Evolutionary conservation across 2,329 filamentous ascomycete species (phyloP), one percentile per base, ranked within the genome.

Genomic region (Colletotrichum kahawae): DNA sequence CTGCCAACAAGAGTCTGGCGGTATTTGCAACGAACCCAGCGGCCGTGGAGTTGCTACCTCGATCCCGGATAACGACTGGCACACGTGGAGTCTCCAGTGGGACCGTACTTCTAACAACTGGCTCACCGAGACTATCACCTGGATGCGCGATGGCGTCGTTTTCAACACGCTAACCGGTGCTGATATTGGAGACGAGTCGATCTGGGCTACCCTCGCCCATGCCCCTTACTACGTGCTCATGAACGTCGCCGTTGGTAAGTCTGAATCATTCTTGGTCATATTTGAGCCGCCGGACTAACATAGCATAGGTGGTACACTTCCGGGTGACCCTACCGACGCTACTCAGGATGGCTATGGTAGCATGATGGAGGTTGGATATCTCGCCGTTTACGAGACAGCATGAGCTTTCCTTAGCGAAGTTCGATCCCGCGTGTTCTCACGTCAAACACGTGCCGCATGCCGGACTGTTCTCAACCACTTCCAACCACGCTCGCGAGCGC

Each of bases 221-320:
- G 87, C 83, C 68, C 86, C 89, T 3, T 78, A 90, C 79, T 90
- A 86, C 77, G 79, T 91, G 65, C 86, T 91, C 69, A 80, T 92
- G 67, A 91, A 92, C 75, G 83, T 91, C 7, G 89, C 90, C 60
- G 86, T 91, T 34, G 87, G 89, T 88, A 83, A 81, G 88, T 86
- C 72, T 57, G 51, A 59, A 27, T 24, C 33, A 12, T 9, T 6
- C 24, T 33, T 12, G 6, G 34, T 14, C 18, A 63, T n/a, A 16
- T 16, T 24, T 60, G 16, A 60, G 18, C n/a, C 24, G 31, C 21
- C 24, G 6, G 43, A 54, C 64, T 43, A 62, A 31, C 64, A 38
- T 5, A 6, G 27, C 64, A 36, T 48, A 75, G 66, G 64, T 21
- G 70, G 71, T 24, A 36, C 36, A 24, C 62, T 72, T 14, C 89